Conservation (phyloP, 495 filamentous ascomycete species). For the Patellaria atrata region DNA sequence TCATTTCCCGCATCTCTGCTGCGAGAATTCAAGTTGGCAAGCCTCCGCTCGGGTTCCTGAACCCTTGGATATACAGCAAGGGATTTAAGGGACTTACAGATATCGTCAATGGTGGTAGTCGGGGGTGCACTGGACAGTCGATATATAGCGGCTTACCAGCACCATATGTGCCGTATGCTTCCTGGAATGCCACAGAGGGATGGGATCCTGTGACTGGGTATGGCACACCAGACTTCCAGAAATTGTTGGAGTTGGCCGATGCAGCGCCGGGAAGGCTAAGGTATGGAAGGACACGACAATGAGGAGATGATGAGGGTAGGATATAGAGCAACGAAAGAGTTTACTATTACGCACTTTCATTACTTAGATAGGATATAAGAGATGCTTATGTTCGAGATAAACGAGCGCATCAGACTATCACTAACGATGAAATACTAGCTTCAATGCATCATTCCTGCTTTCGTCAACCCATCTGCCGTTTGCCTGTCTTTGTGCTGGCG, state of each 20-base stretch:
- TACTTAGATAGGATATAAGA: too few species aligned
- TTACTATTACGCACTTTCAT: too few species aligned
- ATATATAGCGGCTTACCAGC: conserved; percentile 30
- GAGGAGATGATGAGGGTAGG: too few species aligned
- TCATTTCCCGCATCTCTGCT: conserved; percentile 55
- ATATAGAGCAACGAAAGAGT: too few species aligned
- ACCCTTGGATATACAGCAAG: conserved; percentile 54
- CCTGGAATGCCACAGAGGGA: conserved; percentile 35
- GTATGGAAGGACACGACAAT: background rate
- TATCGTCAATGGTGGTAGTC: conserved; percentile 42
- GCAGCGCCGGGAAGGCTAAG: background rate
- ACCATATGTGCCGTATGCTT: conserved; percentile 23
- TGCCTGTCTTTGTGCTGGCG: too few species aligned
- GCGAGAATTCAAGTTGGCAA: conserved; percentile 41
- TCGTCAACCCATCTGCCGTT: too few species aligned
- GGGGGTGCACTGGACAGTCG: conserved; percentile 41
- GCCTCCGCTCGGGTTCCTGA: conserved; percentile 53
- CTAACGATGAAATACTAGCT: too few species aligned
- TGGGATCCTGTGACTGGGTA: conserved; percentile 51
- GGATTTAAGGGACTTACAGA: conserved; percentile 45
- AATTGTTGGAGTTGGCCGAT: conserved; percentile 19
- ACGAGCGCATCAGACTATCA: too few species aligned
- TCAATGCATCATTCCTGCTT: too few species aligned
- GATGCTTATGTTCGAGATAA: too few species aligned
- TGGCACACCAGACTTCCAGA: conserved; percentile 37